These are phyloP conservation scores for Flaveria robusta DNA, from an alignment of 129 eudicot genomes.

Conservation along the genomic window DNA sequence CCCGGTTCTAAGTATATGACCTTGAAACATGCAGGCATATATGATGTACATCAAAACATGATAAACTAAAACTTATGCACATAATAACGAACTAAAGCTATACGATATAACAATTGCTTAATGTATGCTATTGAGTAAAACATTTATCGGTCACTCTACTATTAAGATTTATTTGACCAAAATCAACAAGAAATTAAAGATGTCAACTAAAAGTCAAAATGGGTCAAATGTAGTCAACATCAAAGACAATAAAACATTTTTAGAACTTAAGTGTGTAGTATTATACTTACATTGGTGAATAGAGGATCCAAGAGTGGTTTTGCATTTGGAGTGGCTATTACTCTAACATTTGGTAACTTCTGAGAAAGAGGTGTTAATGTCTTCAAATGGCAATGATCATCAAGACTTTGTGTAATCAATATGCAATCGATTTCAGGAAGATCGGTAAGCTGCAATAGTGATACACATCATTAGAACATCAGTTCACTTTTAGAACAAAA, in stretches of 20 bases:
- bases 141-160: not conserved
- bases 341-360: conserved; percentile 71
- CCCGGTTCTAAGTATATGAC: conserved; percentile 86
- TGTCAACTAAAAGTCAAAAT: not conserved
- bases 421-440: conserved; percentile 87
- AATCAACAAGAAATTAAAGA: not conserved
- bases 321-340: conserved; percentile 86
- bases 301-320: conserved; percentile 79
- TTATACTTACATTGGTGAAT: conserved; percentile 69
- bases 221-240: not conserved
- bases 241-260: not conserved
- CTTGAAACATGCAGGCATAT: conserved; percentile 33
- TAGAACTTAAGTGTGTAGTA: not conserved
- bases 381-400: conserved; percentile 92
- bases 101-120: not conserved
- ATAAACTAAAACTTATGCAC: not conserved
- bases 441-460: conserved; percentile 68
- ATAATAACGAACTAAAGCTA: not conserved
- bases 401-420: conserved; percentile 93
- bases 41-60: conserved; percentile 14
- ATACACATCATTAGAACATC: conserved; percentile 13
- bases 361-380: conserved; percentile 78
- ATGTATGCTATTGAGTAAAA: not conserved
- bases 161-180: not conserved
- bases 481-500: not conserved